Base-by-base conservation (phyloP, 2,329 filamentous ascomycete genomes). In the Pestalotiopsis sp. region DNA sequence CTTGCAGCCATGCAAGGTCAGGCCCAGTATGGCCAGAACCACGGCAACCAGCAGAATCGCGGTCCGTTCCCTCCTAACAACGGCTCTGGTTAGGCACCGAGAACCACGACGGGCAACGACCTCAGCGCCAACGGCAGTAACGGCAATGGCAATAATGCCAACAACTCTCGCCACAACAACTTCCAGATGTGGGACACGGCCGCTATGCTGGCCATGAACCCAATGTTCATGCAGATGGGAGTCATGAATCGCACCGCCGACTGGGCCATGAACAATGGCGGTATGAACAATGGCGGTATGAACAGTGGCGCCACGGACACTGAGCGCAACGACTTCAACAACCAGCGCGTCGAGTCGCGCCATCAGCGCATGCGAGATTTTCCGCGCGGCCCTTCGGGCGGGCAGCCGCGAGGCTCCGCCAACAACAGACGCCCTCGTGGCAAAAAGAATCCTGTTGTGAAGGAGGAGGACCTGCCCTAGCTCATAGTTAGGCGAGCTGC, bases 1-100 rank as follows among this genome's bases (percentile, higher is more conserved):
- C 82, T 90, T 69, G 84, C 85, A 56, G 84, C 82, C 4, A 70
- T 85, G 45, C 82, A 86, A 78, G 80, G 76, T 52, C 83, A 85
- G 68, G 68, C 71, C 25, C 77, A 76, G 52, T 72, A 70, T 83
- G 69, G n/a, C 25, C 75, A 67, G 27, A 39, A 41, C 49, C 6
- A 31, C 11, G 62, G 61, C 38, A 69, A 66, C 14, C 79, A 81
- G 65, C 81, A 82, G 69, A 13, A 27, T 4, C 80, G 78, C 36
- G 70, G 73, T 11, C 75, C 76, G 57, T 78, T 76, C 76, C 70
- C 75, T 17, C 72, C 74, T 4, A 74, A 73, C 68, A 73, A 73
- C 45, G 71, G 74, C 45, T 73, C 70, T 61, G 74, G 74, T 49
- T 77, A 76, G 68, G 57, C 61, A 45, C 67, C 62, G 14, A 62